Evolutionary conservation across 2,329 filamentous ascomycete genomes (phyloP), one percentile per base, ranked within the genome.

Genomic region (Fusarium sp.): DNA sequence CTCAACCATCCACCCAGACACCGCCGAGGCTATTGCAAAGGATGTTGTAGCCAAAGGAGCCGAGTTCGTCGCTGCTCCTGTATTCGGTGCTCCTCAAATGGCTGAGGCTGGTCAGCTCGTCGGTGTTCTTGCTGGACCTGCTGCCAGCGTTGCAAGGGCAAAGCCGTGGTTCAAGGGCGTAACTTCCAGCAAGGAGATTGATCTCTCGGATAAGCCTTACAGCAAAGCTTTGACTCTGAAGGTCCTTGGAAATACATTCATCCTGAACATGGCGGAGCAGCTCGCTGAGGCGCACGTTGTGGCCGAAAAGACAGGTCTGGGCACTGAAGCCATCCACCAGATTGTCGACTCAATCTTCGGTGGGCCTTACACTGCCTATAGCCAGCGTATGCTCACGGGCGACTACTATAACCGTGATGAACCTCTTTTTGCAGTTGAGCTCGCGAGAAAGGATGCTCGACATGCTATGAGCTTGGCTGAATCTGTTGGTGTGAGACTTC

Each of bases 1-100:
- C 86, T 96, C 94, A 7, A 97, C 95, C 32, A 89, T 97, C 40
- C 93, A 96, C 81, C 95, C 95, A 0, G 92, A 95, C 62, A 94
- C 93, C 8, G 93, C 93, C 3, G 89, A 93, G 69, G 86, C 86
- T 32, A 82, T 94, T 6, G 91, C 91, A 32, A 85, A 89, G 74
- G 85, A 82, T 32, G 84, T 92, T 67, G 84, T 85, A 18, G 86
- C 80, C 4, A 86, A 86, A 30, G 93, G 93, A 10, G 94, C 88
- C 5, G 86, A 91, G 43, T 97, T 97, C 78, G 89, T 97, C 23
- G 93, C 93, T 2, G 87, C 85, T 9, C 87, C 87, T 23, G 90
- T 95, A 9, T 95, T 95, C 77, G 92, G 92, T 10, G 90, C 91
- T 2, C 91, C 92, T 4, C 88, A 90, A 12, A 90, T 91, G 86